phyloP scores from a whole-genome alignment of 2,329 filamentous ascomycete genomes.

The Fusarium robinianum region DNA sequence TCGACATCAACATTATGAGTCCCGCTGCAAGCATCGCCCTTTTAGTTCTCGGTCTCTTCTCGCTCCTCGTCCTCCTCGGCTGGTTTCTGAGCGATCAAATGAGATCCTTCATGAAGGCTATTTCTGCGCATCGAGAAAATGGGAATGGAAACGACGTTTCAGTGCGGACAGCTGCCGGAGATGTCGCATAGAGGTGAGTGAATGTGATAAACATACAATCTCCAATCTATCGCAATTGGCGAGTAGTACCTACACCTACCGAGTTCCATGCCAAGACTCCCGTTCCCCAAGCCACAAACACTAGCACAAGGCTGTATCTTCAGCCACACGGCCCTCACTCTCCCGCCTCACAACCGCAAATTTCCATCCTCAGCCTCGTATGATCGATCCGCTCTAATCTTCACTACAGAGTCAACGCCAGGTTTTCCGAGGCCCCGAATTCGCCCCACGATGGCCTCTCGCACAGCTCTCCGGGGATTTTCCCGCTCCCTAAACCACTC shows the following conservation, averaged over 20 bases:
- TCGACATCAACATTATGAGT: slow-evolving; percentile 30
- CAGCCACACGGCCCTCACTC: slow-evolving; percentile 18
- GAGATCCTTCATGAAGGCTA: slow-evolving; percentile 37
- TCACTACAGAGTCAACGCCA: slow-evolving; percentile 19
- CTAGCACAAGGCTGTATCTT: slow-evolving; percentile 28
- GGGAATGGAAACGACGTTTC: slow-evolving; percentile 11
- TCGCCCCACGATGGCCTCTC: slow-evolving; percentile 36
- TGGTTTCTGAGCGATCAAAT: slow-evolving; percentile 40
- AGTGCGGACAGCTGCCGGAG: slow-evolving; percentile 12
- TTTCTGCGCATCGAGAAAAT: slow-evolving; percentile 30
- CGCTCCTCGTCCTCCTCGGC: slow-evolving; percentile 35
- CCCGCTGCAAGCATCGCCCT: slow-evolving; percentile 41
- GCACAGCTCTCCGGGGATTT: slow-evolving; percentile 39
- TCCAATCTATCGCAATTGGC: not conserved
- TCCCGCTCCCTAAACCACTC: slow-evolving; percentile 30
- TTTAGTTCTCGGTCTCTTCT: slow-evolving; percentile 39
- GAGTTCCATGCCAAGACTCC: not conserved
- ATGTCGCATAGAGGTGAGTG: slow-evolving; percentile 20
- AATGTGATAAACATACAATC: too few species aligned
- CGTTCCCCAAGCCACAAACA: slow-evolving; percentile 26
- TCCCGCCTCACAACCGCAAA: slow-evolving; percentile 25
- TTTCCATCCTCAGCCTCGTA: slow-evolving; percentile 38
- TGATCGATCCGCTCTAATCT: slow-evolving; percentile 32
- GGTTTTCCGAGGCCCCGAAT: slow-evolving; percentile 12
- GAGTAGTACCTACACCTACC: too few species aligned